A percentile compares a stretch with the other conserved stretches of the same genome.
Conservation (phyloP, 2,329 filamentous ascomycete species). For the Aspergillus aculeatinus region DNA sequence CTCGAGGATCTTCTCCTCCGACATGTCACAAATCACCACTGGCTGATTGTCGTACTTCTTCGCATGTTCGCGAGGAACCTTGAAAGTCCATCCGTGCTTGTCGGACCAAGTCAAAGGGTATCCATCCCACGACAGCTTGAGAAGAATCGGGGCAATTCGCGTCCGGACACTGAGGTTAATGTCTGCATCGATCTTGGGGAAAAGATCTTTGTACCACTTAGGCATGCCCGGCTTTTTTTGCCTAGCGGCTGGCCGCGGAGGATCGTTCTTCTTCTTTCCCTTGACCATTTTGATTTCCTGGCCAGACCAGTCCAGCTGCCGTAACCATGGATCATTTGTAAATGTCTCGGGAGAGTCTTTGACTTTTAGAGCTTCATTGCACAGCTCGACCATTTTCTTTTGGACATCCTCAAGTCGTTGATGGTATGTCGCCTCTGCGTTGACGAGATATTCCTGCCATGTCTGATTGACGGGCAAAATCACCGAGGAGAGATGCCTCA, state of each 20-base stretch:
- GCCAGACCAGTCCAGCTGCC: slow-evolving; percentile 91
- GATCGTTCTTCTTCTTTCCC: slow-evolving; percentile 81
- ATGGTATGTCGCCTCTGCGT: slow-evolving; percentile 81
- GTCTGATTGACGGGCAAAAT: slow-evolving; percentile 85
- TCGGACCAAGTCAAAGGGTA: slow-evolving; percentile 91
- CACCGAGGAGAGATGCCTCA: slow-evolving; percentile 88
- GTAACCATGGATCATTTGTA: slow-evolving; percentile 81
- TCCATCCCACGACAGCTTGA: slow-evolving; percentile 85
- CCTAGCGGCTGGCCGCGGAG: slow-evolving; percentile 70
- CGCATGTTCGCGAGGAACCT: slow-evolving; percentile 63
- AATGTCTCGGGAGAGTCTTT: slow-evolving; percentile 70
- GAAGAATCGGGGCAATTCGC: slow-evolving; percentile 78
- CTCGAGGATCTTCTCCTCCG: slow-evolving; percentile 65
- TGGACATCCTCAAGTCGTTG: slow-evolving; percentile 74
- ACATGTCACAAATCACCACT: slow-evolving; percentile 72
- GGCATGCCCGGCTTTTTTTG: slow-evolving; percentile 97
- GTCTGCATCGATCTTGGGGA: slow-evolving; percentile 61
- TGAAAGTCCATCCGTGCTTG: slow-evolving; percentile 89
- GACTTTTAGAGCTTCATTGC: slow-evolving; percentile 72
- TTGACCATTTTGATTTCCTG: slow-evolving; percentile 91
- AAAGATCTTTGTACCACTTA: slow-evolving; percentile 92
- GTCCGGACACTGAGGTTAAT: slow-evolving; percentile 84
- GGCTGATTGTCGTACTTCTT: slow-evolving; percentile 68
- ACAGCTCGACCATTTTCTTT: slow-evolving; percentile 69
- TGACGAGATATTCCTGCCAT: slow-evolving; percentile 82